Evolutionary conservation across 192 early-diverging fungal species (phyloP).

Genomic region (Powellomyces hirtus): DNA sequence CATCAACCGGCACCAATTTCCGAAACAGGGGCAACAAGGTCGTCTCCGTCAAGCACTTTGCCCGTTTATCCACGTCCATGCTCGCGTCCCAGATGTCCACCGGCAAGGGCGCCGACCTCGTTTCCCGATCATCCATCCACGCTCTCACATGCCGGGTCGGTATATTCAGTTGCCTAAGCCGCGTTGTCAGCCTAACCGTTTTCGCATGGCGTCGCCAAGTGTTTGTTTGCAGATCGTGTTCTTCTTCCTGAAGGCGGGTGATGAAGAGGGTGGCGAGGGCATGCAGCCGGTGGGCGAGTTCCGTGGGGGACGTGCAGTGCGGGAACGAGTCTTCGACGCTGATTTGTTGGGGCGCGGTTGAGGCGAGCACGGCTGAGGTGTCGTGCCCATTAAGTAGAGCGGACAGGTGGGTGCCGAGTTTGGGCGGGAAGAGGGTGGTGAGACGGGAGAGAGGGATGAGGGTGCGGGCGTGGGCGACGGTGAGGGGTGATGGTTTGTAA

Average conservation of each 20-base stretch:
- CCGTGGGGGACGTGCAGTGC: conserved; percentile 22
- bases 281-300: conserved; percentile 9
- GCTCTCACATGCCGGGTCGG: background rate
- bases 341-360: conserved; percentile 28
- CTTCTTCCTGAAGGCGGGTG: conserved; percentile 30
- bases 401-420: background rate
- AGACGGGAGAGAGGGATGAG: background rate
- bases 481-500: background rate
- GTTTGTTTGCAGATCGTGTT: background rate
- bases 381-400: conserved; percentile 32
- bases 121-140: conserved; percentile 17
- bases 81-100: conserved; percentile 27
- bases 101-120: conserved; percentile 20
- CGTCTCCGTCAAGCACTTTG: background rate
- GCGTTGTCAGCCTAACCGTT: conserved; percentile 27
- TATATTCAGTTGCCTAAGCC: background rate
- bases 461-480: background rate
- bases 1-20: background rate
- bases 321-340: conserved; percentile 43
- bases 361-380: conserved; percentile 10
- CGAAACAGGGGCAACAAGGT: background rate
- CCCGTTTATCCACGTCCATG: background rate
- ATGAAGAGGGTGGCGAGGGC: conserved; percentile 23
- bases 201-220: conserved; percentile 28
- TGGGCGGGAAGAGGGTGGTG: background rate